Conservation (phyloP, 2,329 filamentous ascomycete species). For the Orbilia javanica region DNA sequence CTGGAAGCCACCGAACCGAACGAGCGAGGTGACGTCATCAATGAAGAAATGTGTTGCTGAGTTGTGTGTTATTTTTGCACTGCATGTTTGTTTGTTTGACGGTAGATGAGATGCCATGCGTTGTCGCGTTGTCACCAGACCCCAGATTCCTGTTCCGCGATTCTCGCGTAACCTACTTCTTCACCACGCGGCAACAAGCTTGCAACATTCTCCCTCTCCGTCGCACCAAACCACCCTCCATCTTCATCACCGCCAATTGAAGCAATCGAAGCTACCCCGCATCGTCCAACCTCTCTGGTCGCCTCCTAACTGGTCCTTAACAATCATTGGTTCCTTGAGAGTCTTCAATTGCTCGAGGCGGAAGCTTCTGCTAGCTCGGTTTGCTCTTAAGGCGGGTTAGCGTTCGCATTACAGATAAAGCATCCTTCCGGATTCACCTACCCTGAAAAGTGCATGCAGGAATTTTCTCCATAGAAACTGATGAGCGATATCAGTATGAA, state of each 20-base stretch:
- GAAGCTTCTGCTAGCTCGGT: neutral
- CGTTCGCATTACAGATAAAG: too few relatives aligned
- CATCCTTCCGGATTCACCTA: neutral
- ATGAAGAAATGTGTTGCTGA: neutral
- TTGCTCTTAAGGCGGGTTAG: too few relatives aligned
- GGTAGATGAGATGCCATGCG: neutral
- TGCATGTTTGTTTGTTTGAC: too few relatives aligned
- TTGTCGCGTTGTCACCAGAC: neutral
- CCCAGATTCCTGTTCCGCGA: too few relatives aligned
- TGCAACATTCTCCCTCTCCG: neutral
- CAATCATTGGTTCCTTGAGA: neutral
- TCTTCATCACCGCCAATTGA: neutral
- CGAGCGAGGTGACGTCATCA: neutral
- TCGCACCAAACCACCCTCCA: neutral
- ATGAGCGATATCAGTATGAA: constrained; percentile 23
- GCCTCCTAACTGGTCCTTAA: neutral
- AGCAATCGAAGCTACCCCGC: too few relatives aligned
- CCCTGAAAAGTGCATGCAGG: constrained; percentile 5
- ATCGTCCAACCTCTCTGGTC: neutral
- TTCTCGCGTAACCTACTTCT: neutral
- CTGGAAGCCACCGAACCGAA: too few relatives aligned
- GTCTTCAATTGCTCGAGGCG: neutral
- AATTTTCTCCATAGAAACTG: neutral
- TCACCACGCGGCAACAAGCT: neutral
- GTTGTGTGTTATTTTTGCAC: neutral